Base-by-base conservation (phyloP, 1,139 yeast species). In the Candida sanyaensis region DNA sequence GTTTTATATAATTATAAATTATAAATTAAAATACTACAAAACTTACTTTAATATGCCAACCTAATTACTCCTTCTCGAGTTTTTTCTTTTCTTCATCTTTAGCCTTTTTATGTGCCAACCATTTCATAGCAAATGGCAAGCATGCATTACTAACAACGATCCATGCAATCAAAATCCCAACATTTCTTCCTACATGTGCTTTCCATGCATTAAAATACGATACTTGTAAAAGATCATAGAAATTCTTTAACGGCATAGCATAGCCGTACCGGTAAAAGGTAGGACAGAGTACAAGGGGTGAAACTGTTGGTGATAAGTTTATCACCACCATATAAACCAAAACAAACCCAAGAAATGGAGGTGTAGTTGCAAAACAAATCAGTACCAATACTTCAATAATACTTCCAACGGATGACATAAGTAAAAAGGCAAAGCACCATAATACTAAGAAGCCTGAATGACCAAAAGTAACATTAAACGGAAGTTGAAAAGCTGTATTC, bases 381-480 rank as follows among this genome's bases (percentile, higher is more conserved):
- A 78, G 53, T 0, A 74, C 73, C 41, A 69, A 60, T 33, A 71
- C 69, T 58, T 80, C 83, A 50, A 77, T 75, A 10, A 77, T 64
- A 29, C 81, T 75, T 30, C 84, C 85, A 44, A 78, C 67, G 0
- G 83, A 77, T 1, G 78, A 65, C 73, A 78, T 76, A 8, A 75
- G 63, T 48, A 80, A 59, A 55, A 60, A 80, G 0, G 73, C 65
- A 47, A 73, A 56, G 72, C 81, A 65, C 91, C 91, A 86, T 53
- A 77, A 78, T 1, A 85, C 80, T 37, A 84, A 65, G 60, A 85
- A 86, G 0, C 91, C 91, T 5, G 78, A 73, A 43, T 59, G 54
- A 43, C 83, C 82, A 43, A 77, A 67, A 0, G 77, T 59, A 6
- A 54, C 59, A 27, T 49, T 50, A 51, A 61, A 62, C 8, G 59